Base-by-base conservation (phyloP, 140 eudicot species). In the Bidens hawaiensis region DNA sequence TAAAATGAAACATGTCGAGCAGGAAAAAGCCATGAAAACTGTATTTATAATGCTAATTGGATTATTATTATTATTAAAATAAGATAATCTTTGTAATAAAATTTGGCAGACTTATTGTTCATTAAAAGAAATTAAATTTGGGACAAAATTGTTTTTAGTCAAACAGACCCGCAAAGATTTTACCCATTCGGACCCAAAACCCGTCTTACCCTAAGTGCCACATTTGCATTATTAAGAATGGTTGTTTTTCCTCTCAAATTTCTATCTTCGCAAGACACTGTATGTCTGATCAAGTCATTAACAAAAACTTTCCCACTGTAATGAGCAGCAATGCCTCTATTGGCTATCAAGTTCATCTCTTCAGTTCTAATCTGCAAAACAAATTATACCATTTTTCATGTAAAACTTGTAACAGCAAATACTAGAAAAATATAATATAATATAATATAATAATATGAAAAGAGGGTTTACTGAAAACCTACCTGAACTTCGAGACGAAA, bases 281-380 rank as follows among this genome's bases (percentile, higher is more conserved):
- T 79, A 75, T 84, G 96, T 65, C 83, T 82, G 71, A 76, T 69
- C 65, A 87, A 78, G 49, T 94, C 96, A 63, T 82, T 85, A 62
- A 85, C 87, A 47, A 84, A 50, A 43, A 66, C 82, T 68, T 85
- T 93, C 59, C 99, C 99, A 65, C 96, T 88, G 59, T 93, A 93
- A 60, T 87, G 99, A 58, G 99, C 85, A 69, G 99, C 99, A 66
- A 93, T 93, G 60, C 99, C 99, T 79, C 99, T 88, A 67, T 85
- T 88, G 50, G 96, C 99, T 70, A 93, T 93, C 64, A 93, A 69
- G 73, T 93, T 83, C 99, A 93, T 93, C 79, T 93, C 99, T 88
- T 93, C 95, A 5, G 99, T 93, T 70, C 96, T 82, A 62, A 93
- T 93, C 99, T 93, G 82, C 60, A 75, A 67, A 64, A 6, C 49